Conservation (phyloP, 768 basidiomycete species). For the Cystofilobasidium ferigula region DNA sequence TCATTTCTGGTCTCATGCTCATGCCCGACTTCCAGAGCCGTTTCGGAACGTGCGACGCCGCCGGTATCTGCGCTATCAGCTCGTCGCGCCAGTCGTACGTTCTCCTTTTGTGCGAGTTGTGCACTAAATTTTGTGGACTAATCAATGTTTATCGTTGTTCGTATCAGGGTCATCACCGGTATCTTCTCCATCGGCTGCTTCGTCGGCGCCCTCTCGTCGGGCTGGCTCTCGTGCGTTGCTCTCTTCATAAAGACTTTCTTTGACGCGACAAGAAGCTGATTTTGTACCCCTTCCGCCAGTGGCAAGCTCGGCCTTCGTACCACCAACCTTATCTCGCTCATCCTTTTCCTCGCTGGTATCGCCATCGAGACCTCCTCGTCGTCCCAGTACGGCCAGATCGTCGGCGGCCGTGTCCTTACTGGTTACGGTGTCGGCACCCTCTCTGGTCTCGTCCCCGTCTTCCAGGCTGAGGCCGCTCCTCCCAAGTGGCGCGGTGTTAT, state of each 20-base stretch:
- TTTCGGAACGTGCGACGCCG: slow-evolving; percentile 20
- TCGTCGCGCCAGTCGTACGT: slow-evolving; percentile 11
- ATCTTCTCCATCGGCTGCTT: slow-evolving; percentile 27
- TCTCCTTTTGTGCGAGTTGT: neutral
- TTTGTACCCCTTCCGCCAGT: neutral
- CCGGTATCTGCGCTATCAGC: slow-evolving; percentile 12
- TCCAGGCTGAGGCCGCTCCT: slow-evolving; percentile 26
- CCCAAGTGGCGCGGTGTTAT: slow-evolving; percentile 25
- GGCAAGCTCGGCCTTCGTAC: slow-evolving; percentile 19
- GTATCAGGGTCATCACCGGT: slow-evolving; percentile 20
- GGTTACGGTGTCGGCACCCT: slow-evolving; percentile 26
- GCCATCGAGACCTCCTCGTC: slow-evolving; percentile 20
- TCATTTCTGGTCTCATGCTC: slow-evolving; percentile 20
- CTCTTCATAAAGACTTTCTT: neutral
- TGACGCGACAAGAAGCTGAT: no score
- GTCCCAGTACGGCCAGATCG: slow-evolving; percentile 23
- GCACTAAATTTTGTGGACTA: no score
- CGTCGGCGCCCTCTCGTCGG: slow-evolving; percentile 21
- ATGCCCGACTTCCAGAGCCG: slow-evolving; percentile 22
- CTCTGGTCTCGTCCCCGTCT: slow-evolving; percentile 25
- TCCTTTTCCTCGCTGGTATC: slow-evolving; percentile 23
- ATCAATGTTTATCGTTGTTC: neutral
- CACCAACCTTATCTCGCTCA: slow-evolving; percentile 26
- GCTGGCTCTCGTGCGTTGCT: slow-evolving; percentile 11
- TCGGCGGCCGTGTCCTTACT: slow-evolving; percentile 25